Conservation (phyloP, 257 asterid species). For the Rubia yunnanensis region DNA sequence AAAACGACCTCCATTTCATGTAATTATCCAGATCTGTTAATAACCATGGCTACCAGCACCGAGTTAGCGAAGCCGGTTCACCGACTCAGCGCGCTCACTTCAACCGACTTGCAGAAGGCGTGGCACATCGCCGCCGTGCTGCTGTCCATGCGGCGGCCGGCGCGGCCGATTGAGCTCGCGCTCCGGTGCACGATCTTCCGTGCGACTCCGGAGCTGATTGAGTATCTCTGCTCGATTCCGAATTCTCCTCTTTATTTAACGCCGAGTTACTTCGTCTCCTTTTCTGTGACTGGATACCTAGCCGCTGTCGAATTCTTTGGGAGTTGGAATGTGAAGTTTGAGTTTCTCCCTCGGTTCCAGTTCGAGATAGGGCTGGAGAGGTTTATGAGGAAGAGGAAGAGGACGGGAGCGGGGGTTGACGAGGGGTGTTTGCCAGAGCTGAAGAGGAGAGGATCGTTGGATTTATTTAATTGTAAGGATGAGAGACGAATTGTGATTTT, state of each 20-base stretch:
- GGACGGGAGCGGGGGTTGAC: constrained; percentile 23
- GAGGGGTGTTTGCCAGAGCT: constrained; percentile 17
- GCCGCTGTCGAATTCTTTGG: constrained; percentile 27
- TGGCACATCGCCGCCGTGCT: constrained; percentile 60
- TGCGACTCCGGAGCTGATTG: constrained; percentile 34
- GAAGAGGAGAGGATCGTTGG: constrained; percentile 20
- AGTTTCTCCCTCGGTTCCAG: constrained; percentile 14
- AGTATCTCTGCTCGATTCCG: constrained; percentile 51
- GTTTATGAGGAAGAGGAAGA: constrained; percentile 47
- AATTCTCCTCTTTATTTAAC: constrained; percentile 51
- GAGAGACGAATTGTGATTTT: neutral
- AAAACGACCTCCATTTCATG: neutral
- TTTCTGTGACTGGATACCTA: constrained; percentile 40
- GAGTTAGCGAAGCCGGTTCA: constrained; percentile 17
- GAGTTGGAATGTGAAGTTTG: constrained; percentile 15
- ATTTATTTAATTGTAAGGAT: constrained; percentile 23
- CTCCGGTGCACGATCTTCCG: constrained; percentile 21
- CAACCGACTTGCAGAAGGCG: constrained; percentile 30
- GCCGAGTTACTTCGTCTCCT: constrained; percentile 30
- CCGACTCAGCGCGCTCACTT: constrained; percentile 18
- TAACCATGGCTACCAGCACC: constrained; percentile 16
- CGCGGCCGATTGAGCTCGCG: constrained; percentile 37
- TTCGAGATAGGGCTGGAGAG: constrained; percentile 22
- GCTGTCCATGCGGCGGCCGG: constrained; percentile 39
- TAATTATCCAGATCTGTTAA: constrained; percentile 8